Percentiles rank a stretch among this genome's conserved stretches.
Conservation (phyloP, 2,329 filamentous ascomycete species). For the Arthroderma sp. region DNA sequence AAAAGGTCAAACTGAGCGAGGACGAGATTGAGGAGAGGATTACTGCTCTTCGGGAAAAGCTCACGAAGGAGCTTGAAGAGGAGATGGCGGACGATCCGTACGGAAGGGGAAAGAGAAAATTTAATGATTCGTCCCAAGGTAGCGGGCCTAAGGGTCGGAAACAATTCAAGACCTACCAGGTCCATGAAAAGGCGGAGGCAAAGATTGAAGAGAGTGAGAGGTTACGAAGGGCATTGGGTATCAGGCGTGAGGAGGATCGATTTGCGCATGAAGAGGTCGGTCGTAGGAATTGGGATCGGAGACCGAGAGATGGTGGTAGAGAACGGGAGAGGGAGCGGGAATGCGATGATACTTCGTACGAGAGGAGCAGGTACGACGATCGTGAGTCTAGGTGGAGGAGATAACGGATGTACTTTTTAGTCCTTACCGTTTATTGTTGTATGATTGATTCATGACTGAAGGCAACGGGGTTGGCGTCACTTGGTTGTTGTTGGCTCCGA, state of each 20-base stretch:
- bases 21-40: slow-evolving; percentile 78
- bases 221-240: slow-evolving; percentile 72
- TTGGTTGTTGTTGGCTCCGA: too few relatives aligned
- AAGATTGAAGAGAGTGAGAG: slow-evolving; percentile 94
- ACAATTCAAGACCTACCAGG: slow-evolving; percentile 77
- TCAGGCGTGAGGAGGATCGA: slow-evolving; percentile 39
- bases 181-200: slow-evolving; percentile 88
- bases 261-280: neutral
- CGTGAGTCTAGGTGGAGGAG: too few relatives aligned
- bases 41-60: slow-evolving; percentile 50
- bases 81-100: slow-evolving; percentile 20
- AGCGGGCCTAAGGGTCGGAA: slow-evolving; percentile 18
- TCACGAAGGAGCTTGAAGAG: slow-evolving; percentile 44
- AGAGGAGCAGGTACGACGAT: too few relatives aligned
- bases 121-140: slow-evolving; percentile 17
- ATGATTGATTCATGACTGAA: too few relatives aligned
- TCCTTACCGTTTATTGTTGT: too few relatives aligned
- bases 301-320: neutral
- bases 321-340: too few relatives aligned
- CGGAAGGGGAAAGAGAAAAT: slow-evolving; percentile 6
- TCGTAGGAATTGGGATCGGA: slow-evolving; percentile 1
- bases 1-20: slow-evolving; percentile 43
- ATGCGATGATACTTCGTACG: too few relatives aligned
- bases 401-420: too few relatives aligned
- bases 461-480: too few relatives aligned